Conservation (phyloP, 23 red algal genomes). For the Rhodosorus marinus region DNA sequence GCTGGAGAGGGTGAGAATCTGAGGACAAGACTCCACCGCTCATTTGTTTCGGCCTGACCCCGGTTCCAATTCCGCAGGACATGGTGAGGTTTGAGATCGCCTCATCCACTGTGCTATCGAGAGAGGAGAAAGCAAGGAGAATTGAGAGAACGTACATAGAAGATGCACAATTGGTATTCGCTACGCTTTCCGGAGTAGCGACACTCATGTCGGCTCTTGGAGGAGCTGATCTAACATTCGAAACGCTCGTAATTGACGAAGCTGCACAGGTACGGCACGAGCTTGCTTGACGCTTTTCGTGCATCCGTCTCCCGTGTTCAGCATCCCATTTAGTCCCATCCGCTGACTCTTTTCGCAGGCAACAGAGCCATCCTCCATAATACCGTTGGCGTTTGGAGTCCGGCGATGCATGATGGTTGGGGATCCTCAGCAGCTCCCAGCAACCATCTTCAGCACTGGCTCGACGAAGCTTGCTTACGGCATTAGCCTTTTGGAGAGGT, state of each 20-base stretch:
- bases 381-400: background rate
- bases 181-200: slow-evolving; percentile 63
- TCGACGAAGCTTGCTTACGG: slow-evolving; percentile 33
- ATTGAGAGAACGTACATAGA: slow-evolving; percentile 44
- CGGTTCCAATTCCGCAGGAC: no score
- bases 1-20: slow-evolving; percentile 21
- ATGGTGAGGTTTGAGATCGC: slow-evolving; percentile 33
- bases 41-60: no score
- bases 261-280: no score
- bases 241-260: slow-evolving; percentile 67
- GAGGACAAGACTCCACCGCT: no score
- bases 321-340: no score
- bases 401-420: slow-evolving; percentile 57
- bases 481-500: slow-evolving; percentile 67
- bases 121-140: slow-evolving; percentile 23
- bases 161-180: slow-evolving; percentile 68
- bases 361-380: background rate
- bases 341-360: no score
- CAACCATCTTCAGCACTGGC: slow-evolving; percentile 61
- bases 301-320: no score
- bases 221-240: slow-evolving; percentile 5
- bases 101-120: slow-evolving; percentile 11
- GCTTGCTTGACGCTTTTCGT: no score
- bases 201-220: slow-evolving; percentile 11
- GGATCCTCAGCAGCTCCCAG: slow-evolving; percentile 84